These are phyloP conservation scores for Picocystis salinarum DNA, from an alignment of 139 green algal genomes.

Conservation along the genomic window DNA sequence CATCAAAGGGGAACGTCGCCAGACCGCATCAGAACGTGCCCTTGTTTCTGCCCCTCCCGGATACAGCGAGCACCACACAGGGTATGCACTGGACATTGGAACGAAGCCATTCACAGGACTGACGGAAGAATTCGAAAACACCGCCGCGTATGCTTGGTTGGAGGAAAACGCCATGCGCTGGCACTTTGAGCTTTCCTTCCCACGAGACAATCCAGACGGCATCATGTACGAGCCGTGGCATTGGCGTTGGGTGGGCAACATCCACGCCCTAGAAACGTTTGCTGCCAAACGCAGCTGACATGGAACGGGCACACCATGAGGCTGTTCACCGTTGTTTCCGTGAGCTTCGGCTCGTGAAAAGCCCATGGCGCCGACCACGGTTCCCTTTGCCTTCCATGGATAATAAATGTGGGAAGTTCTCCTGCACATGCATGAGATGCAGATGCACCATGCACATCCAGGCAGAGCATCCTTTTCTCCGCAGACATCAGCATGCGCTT, in stretches of 20 bases:
- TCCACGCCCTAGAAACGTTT: slow-evolving; percentile 15
- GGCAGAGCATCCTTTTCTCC: no score
- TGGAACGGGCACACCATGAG: no score
- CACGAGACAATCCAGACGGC: slow-evolving; percentile 11
- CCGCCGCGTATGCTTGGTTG: slow-evolving; percentile 17
- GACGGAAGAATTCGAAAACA: not conserved
- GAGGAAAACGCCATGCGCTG: slow-evolving; percentile 10
- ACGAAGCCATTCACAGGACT: slow-evolving; percentile 5
- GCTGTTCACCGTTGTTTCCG: no score
- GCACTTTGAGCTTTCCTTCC: slow-evolving; percentile 31
- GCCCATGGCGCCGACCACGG: no score
- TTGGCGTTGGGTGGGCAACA: slow-evolving; percentile 20
- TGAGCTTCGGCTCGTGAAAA: no score
- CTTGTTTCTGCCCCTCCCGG: slow-evolving; percentile 23
- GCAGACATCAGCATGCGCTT: no score
- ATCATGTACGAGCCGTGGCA: slow-evolving; percentile 27
- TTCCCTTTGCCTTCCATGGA: no score
- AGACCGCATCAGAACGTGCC: slow-evolving; percentile 4
- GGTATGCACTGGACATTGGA: slow-evolving; percentile 23
- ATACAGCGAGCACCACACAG: slow-evolving; percentile 26
- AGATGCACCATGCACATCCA: no score
- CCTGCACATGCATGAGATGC: no score
- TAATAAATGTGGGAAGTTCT: no score
- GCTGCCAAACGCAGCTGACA: no score
- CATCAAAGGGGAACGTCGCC: slow-evolving; percentile 5